Conservation (phyloP, 441 rosid species). For the Lagerstroemia fauriei region DNA sequence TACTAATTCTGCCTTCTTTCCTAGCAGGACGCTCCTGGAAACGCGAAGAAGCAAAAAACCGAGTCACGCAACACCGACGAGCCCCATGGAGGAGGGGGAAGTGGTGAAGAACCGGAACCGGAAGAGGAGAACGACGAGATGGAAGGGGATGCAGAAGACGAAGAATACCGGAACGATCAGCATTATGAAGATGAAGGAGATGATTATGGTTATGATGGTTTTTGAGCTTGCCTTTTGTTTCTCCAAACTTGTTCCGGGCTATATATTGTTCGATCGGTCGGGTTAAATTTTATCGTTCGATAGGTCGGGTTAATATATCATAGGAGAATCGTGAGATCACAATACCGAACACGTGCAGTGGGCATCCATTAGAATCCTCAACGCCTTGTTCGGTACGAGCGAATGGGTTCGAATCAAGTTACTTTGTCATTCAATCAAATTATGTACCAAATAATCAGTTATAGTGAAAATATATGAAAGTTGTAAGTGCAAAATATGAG, state of each 20-base stretch:
- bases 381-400: too few relatives aligned
- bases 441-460: too few relatives aligned
- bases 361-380: too few relatives aligned
- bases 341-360: too few relatives aligned
- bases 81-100: constrained; percentile 22
- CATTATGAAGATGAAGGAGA: constrained; percentile 27
- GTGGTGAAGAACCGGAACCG: neutral
- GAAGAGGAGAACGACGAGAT: constrained; percentile 23
- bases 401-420: too few relatives aligned
- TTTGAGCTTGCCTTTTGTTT: constrained; percentile 4
- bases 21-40: constrained; percentile 35
- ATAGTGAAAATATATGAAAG: too few relatives aligned
- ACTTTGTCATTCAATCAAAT: too few relatives aligned
- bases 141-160: constrained; percentile 26
- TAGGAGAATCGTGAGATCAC: neutral
- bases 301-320: neutral
- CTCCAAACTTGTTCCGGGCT: neutral
- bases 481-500: too few relatives aligned
- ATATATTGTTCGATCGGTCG: neutral
- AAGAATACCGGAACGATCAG: constrained; percentile 15
- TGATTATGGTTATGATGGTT: constrained; percentile 32
- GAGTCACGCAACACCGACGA: constrained; percentile 33
- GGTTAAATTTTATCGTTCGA: neutral
- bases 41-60: constrained; percentile 39
- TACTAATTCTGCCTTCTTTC: constrained; percentile 14